phyloP scores from a whole-genome alignment of 805 yeast species.

The Kluyveromyces aestuarii region DNA sequence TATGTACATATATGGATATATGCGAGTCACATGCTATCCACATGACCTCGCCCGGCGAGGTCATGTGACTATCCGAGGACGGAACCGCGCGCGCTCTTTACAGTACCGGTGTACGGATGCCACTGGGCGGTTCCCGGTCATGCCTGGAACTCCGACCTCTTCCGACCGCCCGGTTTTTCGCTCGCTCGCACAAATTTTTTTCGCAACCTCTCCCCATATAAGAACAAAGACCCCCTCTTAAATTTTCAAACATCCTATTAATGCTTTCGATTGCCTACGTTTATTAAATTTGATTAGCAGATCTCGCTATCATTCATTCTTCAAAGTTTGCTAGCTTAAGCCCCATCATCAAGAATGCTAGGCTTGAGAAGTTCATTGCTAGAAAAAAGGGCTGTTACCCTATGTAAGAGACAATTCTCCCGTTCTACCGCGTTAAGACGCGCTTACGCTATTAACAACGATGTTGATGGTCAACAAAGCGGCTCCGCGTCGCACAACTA shows the following conservation, averaged over 20 bases:
- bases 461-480: slow-evolving; percentile 35
- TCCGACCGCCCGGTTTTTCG: background rate
- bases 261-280: background rate
- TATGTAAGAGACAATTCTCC: background rate
- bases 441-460: slow-evolving; percentile 25
- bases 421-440: background rate
- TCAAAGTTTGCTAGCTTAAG: background rate
- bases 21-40: background rate
- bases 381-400: background rate
- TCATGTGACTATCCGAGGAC: background rate
- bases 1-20: too few relatives aligned
- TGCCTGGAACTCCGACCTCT: background rate
- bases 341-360: background rate
- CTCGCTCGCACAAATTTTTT: background rate
- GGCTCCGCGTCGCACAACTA: slow-evolving; percentile 63
- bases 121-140: background rate
- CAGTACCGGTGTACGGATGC: too few relatives aligned
- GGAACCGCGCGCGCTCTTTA: background rate
- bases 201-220: background rate
- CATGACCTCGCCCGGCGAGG: background rate
- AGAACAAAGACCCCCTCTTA: background rate
- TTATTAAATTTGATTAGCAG: background rate
- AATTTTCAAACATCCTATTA: background rate
- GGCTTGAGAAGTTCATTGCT: background rate
- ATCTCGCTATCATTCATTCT: background rate